phyloP scores from a whole-genome alignment of 148 eudicot genomes.

The Rheum nobile region DNA sequence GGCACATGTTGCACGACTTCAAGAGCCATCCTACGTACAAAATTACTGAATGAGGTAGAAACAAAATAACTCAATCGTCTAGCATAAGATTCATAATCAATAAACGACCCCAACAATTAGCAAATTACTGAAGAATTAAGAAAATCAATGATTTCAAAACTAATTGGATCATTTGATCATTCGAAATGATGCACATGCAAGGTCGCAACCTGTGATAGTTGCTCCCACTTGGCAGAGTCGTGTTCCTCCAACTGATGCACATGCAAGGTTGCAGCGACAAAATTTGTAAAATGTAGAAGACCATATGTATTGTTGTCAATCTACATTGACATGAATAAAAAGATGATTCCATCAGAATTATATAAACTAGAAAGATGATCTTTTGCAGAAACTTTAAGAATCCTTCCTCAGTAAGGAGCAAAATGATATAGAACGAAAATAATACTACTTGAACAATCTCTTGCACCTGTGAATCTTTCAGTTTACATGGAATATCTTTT shows the following conservation, averaged over 20 bases:
- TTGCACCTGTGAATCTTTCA: slow-evolving; percentile 72
- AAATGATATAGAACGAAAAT: not conserved
- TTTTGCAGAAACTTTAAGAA: no score
- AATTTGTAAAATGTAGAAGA: slow-evolving; percentile 77
- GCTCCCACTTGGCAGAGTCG: slow-evolving; percentile 72
- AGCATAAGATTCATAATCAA: no score
- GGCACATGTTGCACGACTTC: no score
- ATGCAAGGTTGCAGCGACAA: slow-evolving; percentile 90
- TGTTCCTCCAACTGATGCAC: slow-evolving; percentile 91
- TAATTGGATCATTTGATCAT: no score
- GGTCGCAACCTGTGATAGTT: slow-evolving; percentile 76
- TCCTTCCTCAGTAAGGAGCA: not conserved
- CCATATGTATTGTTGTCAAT: slow-evolving; percentile 93
- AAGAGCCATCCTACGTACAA: no score
- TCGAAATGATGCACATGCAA: no score
- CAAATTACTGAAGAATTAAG: no score
- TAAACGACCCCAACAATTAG: no score
- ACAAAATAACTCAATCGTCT: no score
- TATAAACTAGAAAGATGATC: not conserved
- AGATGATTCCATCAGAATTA: not conserved
- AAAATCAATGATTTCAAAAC: no score
- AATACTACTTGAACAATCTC: slow-evolving; percentile 92
- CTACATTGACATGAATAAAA: no score
- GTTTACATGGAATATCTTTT: slow-evolving; percentile 87
- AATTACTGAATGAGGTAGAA: no score